Evolutionary conservation across 2,329 filamentous ascomycete genomes (phyloP), one percentile per base, ranked within the genome.

Genomic region (Xylariaceae sp.): DNA sequence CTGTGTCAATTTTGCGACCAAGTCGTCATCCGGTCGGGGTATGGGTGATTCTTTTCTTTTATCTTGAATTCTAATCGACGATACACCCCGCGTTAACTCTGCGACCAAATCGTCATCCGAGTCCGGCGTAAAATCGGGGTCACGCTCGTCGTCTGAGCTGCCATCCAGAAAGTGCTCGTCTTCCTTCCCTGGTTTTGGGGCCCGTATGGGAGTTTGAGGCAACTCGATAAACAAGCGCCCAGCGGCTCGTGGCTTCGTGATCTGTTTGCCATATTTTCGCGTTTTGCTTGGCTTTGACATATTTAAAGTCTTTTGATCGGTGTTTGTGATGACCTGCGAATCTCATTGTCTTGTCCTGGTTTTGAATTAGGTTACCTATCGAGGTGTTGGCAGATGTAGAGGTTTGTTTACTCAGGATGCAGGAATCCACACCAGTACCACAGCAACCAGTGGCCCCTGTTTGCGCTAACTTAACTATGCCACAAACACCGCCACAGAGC

Each of bases 201-300:
- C 47, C 41, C 76, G 74, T 47, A 74, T 56, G 2, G 80, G 80
- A 42, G 75, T 80, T 53, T 74, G 74, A 0, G 79, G 77, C 8
- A 82, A 66, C 60, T 80, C 76, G 18, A 74, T 74, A 58, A 81
- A 80, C 42, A 80, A 67, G 19, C 76, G 71, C 40, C 78, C 73
- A 16, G 74, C 71, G 16, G 74, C 70, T 55, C 72, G 78, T 22
- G 75, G 70, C 42, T 75, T 74, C 54, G 72, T 78, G 29, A 71
- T 70, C 42, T 71, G 70, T 55, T 77, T 80, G 54, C 80, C 80
- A 68, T 82, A 83, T 53, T 73, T 78, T 2, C 77, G 75, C 9
- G 71, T 61, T 16, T 72, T 65, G 3, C 70, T 67, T 47, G 71
- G 70, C 53, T 74, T 72, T 34, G 75, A 68, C 79, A 81, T 82